Percentiles rank a stretch among this genome's conserved stretches.
phyloP scores from a whole-genome alignment of 2,329 filamentous ascomycete genomes.

The Mollisia scopiformis region DNA sequence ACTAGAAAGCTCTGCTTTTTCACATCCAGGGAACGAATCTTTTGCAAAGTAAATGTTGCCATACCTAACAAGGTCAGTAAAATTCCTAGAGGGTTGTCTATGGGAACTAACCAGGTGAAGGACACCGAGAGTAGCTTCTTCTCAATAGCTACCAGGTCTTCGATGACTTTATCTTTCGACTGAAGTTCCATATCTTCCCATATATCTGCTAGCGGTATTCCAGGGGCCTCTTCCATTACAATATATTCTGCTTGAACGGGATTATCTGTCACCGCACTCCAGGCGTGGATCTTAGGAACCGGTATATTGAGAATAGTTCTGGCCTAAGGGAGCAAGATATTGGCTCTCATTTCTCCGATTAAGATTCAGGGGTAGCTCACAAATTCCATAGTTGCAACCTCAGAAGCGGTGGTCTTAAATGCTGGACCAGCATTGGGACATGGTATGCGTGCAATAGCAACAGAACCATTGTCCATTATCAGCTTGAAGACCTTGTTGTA shows the following conservation, averaged over 20 bases:
- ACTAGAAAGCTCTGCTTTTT: slow-evolving; percentile 33
- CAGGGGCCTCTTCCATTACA: slow-evolving; percentile 41
- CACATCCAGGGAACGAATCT: slow-evolving; percentile 37
- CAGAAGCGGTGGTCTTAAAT: slow-evolving; percentile 27
- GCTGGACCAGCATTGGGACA: slow-evolving; percentile 24
- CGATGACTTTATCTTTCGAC: slow-evolving; percentile 35
- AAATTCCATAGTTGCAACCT: slow-evolving; percentile 33
- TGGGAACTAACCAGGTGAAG: slow-evolving; percentile 37
- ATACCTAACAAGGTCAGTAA: slow-evolving; percentile 35
- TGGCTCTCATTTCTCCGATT: slow-evolving; percentile 3
- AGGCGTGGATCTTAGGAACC: slow-evolving; percentile 25
- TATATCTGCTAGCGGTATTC: slow-evolving; percentile 33
- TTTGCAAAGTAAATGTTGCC: slow-evolving; percentile 42
- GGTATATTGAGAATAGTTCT: slow-evolving; percentile 27
- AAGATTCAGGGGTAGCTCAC: slow-evolving; percentile 17
- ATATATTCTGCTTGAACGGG: slow-evolving; percentile 40
- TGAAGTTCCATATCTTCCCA: slow-evolving; percentile 36
- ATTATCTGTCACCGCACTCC: slow-evolving; percentile 26
- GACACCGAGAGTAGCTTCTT: slow-evolving; percentile 40
- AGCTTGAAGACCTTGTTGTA: slow-evolving; percentile 43
- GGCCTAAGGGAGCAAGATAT: slow-evolving; percentile 17
- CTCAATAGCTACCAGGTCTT: slow-evolving; percentile 41
- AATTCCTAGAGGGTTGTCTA: slow-evolving; percentile 5
- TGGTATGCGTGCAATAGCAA: slow-evolving; percentile 32
- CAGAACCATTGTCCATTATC: slow-evolving; percentile 33